Evolutionary conservation across 2,329 filamentous ascomycete species (phyloP), one percentile per base, ranked within the genome.

Genomic region (Xylariaceae sp.): DNA sequence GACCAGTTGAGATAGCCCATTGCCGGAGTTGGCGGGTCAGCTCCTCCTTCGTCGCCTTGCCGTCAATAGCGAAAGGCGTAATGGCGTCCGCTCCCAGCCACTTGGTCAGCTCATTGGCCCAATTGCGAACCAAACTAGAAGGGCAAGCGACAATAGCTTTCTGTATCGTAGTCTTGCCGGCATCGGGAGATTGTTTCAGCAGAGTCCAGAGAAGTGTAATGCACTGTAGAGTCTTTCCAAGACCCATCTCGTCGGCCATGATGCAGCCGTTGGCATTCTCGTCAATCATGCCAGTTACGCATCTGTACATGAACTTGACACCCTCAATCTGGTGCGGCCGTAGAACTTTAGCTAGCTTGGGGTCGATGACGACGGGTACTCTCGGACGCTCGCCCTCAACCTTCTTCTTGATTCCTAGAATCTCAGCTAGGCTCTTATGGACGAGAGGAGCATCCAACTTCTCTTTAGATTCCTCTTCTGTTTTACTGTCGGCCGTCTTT

Each of bases 191-290:
- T 68, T 99, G 94, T 70, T 96, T 97, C 15, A 99, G 75, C 1
- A 99, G 74, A 1, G 94, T 99, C 94, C 94, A 99, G 78, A 99
- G 86, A 47, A 99, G 80, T 0, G 94, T 83, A 65, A 99, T 99
- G 71, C 94, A 99, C 76, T 99, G 94, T 41, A 99, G 74, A 16
- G 94, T 99, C 74, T 99, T 99, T 53, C 94, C 94, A 29, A 99
- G 76, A 63, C 94, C 94, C 94, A 99, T 99, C 69, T 96, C 94
- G 69, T 99, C 94, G 49, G 94, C 94, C 94, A 99, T 99, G 69
- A 99, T 99, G 72, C 94, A 99, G 2, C 94, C 94, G 70, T 96
- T 89, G 46, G 94, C 94, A 64, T 92, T 92, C 36, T 87, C 81
- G 64, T 97, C 94, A 52, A 97, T 88, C 79, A 97, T 80, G n/a